phyloP scores from a whole-genome alignment of 176 grass and related monocot genomes.

The Zea luxurians region DNA sequence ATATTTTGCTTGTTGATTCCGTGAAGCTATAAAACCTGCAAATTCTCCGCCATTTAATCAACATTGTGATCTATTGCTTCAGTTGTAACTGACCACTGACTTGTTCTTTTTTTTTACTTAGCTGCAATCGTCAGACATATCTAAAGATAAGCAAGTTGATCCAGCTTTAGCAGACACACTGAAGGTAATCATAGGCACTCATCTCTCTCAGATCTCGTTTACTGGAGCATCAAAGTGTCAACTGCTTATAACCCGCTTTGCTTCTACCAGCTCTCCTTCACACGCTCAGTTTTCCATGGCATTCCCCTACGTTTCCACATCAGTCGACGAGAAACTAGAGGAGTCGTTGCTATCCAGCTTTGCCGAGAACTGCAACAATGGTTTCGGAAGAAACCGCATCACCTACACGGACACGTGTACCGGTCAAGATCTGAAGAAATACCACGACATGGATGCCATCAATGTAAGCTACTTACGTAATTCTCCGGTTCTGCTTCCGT shows the following conservation, averaged over 20 bases:
- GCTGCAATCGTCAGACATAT: constrained; percentile 85
- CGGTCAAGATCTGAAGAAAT: constrained; percentile 53
- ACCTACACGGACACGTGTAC: constrained; percentile 55
- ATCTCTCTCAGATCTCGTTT: background rate
- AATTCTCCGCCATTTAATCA: constrained; percentile 14
- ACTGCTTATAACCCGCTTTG: constrained; percentile 16
- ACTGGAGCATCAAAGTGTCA: background rate
- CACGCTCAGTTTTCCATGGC: constrained; percentile 79
- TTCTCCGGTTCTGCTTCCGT: background rate
- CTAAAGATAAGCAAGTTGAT: constrained; percentile 67
- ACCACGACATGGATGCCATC: constrained; percentile 59
- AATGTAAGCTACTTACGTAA: constrained; percentile 40
- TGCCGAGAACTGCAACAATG: constrained; percentile 65
- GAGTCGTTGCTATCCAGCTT: constrained; percentile 67
- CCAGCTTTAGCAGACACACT: constrained; percentile 61
- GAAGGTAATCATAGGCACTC: constrained; percentile 53
- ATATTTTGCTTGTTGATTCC: background rate
- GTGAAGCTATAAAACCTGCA: background rate
- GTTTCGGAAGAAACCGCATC: constrained; percentile 51
- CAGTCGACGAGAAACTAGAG: constrained; percentile 71
- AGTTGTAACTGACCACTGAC: constrained; percentile 3
- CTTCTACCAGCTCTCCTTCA: constrained; percentile 54
- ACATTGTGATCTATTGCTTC: constrained; percentile 17
- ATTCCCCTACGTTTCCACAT: constrained; percentile 72
- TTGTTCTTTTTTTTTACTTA: constrained; percentile 45